A percentile compares a stretch with the other conserved stretches of the same genome.
Evolutionary conservation across 305 asterid genomes (phyloP).

Genomic region (Nicotiana rustica): DNA sequence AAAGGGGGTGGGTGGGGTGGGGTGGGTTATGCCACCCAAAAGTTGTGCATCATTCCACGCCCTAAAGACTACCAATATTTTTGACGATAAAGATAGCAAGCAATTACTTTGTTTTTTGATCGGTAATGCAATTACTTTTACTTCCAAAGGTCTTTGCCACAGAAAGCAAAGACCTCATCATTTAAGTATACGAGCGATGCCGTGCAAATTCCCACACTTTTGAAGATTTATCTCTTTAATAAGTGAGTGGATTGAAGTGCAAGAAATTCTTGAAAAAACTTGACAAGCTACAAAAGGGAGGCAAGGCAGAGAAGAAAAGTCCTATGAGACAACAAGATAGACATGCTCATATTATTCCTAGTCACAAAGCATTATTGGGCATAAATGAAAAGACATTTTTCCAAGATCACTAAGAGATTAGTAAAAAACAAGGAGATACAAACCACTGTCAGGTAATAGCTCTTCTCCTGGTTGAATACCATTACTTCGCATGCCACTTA

Average conservation of each 20-base stretch:
- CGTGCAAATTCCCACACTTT: background rate
- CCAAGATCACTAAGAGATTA: constrained; percentile 18
- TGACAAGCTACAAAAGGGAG: background rate
- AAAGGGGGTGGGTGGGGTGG: too few relatives aligned
- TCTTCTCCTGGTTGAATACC: constrained; percentile 97
- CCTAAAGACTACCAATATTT: too few relatives aligned
- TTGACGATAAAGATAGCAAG: background rate
- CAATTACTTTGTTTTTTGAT: background rate
- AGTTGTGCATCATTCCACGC: too few relatives aligned
- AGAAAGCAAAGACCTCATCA: constrained; percentile 2
- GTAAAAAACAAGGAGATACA: constrained; percentile 31
- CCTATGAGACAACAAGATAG: background rate
- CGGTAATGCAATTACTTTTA: background rate
- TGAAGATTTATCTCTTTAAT: background rate
- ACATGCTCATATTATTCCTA: background rate
- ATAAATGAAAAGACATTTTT: background rate
- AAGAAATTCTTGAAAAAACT: constrained; percentile 4
- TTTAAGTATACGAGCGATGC: background rate
- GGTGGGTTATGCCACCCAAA: too few relatives aligned
- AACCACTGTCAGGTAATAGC: constrained; percentile 82
- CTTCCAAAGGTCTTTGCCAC: background rate
- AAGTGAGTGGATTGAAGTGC: background rate
- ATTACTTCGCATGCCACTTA: constrained; percentile 88
- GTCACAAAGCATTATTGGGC: background rate
- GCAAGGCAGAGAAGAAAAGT: constrained; percentile 15